phyloP scores from a whole-genome alignment of 257 asterid genomes.

The Asclepias syriaca region DNA sequence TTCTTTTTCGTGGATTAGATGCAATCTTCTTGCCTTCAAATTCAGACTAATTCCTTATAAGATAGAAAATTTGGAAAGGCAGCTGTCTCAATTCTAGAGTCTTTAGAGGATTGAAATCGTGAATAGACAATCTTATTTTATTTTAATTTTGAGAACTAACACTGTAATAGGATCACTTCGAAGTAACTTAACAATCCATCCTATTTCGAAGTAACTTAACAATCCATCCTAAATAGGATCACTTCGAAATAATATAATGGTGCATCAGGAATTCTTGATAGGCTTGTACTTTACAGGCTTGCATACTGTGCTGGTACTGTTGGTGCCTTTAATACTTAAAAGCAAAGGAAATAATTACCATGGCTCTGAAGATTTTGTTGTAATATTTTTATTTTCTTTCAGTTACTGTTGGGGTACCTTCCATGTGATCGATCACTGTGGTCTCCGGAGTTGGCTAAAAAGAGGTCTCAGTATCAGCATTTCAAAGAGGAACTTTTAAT shows the following conservation, averaged over 20 bases:
- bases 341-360: not conserved
- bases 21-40: not conserved
- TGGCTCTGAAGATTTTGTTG: not conserved
- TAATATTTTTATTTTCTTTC: slow-evolving; percentile 22
- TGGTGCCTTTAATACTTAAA: not conserved
- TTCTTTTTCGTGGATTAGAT: not conserved
- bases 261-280: not conserved
- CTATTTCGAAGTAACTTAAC: not conserved
- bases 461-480: slow-evolving; percentile 72
- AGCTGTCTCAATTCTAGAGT: not conserved
- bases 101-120: not conserved
- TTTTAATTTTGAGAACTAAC: not conserved
- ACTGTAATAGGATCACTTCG: not conserved
- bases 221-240: not conserved
- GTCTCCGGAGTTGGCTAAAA: slow-evolving; percentile 78
- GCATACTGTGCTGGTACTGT: no score
- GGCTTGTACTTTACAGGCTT: not conserved
- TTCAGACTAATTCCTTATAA: not conserved
- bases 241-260: not conserved
- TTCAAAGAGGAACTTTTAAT: slow-evolving; percentile 89
- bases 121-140: not conserved
- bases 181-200: not conserved
- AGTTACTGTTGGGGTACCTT: slow-evolving; percentile 82
- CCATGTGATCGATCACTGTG: slow-evolving; percentile 77
- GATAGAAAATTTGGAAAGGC: not conserved